phyloP scores from a whole-genome alignment of 108 stramenopile genomes.

The Ochromonas danica region DNA sequence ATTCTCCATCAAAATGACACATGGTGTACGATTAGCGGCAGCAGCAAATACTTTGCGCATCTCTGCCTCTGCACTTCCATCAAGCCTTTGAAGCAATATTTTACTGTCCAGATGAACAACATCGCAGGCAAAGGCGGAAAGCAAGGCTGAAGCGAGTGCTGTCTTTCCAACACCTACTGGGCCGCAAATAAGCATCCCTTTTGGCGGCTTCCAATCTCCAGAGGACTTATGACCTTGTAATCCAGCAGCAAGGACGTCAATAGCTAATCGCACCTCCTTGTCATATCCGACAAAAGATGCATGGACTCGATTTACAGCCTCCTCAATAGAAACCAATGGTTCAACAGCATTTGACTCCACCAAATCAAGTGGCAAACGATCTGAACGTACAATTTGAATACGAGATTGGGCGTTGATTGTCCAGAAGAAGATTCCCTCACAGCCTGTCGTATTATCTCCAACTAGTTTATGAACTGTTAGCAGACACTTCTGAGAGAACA shows the following conservation, averaged over 20 bases:
- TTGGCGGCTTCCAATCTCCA: not conserved
- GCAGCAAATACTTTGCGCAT: constrained; percentile 44
- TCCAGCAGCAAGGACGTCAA: not conserved
- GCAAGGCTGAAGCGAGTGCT: not conserved
- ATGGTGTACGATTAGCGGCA: constrained; percentile 43
- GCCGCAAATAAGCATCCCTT: not conserved
- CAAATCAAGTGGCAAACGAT: not conserved
- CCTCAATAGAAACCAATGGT: not conserved
- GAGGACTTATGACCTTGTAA: not conserved
- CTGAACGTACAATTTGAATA: not conserved
- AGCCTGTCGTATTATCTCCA: not conserved
- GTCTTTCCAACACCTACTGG: not conserved
- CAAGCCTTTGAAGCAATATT: not conserved
- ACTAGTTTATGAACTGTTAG: no score
- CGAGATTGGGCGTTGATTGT: not conserved
- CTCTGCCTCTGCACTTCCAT: constrained; percentile 52
- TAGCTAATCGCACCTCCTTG: not conserved
- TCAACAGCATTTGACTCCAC: not conserved
- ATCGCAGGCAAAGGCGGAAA: not conserved
- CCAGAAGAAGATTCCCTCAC: not conserved
- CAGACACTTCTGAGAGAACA: no score
- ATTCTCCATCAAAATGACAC: constrained; percentile 55
- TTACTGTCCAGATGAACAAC: not conserved
- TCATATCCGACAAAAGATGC: constrained; percentile 24
- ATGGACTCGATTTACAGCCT: not conserved